These are phyloP conservation scores for Neurospora cerealis DNA, from an alignment of 495 filamentous ascomycete genomes.

Conservation along the genomic window DNA sequence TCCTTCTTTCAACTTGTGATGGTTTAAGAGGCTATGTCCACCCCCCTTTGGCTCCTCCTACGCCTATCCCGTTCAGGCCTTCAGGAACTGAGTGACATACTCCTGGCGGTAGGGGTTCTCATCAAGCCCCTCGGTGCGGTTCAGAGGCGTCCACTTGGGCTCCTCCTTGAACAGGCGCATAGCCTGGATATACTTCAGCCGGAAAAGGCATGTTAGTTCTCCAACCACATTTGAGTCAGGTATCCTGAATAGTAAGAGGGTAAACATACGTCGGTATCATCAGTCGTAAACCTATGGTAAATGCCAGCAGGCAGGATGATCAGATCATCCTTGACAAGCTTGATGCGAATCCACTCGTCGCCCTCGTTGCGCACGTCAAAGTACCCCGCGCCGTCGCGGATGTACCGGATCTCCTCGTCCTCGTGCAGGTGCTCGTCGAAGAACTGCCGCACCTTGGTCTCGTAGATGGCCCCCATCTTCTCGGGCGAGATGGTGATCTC, in stretches of 20 bases:
- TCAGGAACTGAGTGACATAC: constrained; percentile 47
- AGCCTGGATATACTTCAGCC: constrained; percentile 67
- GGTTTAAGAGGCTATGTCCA: neutral
- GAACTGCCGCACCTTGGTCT: constrained; percentile 85
- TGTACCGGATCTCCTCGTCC: constrained; percentile 98
- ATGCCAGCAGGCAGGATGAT: constrained; percentile 93
- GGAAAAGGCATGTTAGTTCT: neutral
- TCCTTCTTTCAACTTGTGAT: neutral
- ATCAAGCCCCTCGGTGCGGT: constrained; percentile 70
- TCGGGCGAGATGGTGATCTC: constrained; percentile 80
- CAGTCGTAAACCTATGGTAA: constrained; percentile 94
- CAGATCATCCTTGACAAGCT: constrained; percentile 58
- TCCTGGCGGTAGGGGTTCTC: constrained; percentile 64
- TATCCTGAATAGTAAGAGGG: neutral
- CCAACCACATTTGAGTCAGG: too few species aligned
- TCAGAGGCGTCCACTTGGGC: constrained; percentile 95
- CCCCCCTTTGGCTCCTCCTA: neutral
- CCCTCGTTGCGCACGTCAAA: constrained; percentile 76
- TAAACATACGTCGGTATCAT: constrained; percentile 65
- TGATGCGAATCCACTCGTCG: constrained; percentile 79
- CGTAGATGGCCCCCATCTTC: constrained; percentile 77
- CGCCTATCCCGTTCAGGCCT: neutral
- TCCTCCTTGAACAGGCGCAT: constrained; percentile 98
- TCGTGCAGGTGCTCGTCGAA: constrained; percentile 95
- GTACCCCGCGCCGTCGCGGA: constrained; percentile 80